Percentiles rank a stretch among this genome's conserved stretches.
Conservation (phyloP, 495 filamentous ascomycete species). For the Aspergillus olivimuriae region DNA sequence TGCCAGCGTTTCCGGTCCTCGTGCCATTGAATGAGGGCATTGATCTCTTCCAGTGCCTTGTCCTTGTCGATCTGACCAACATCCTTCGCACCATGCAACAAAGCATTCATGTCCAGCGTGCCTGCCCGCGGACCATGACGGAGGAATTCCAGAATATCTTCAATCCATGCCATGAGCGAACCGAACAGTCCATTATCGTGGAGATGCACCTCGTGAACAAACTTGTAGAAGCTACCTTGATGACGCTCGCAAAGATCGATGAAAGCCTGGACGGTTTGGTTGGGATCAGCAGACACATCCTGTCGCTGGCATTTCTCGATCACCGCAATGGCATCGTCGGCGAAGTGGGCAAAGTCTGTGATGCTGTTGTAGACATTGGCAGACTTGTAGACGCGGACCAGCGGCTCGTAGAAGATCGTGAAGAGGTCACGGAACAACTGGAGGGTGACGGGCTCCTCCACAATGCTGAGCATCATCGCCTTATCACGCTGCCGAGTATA, state of each 20-base stretch:
- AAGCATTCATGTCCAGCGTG: conserved; percentile 86
- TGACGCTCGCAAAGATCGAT: conserved; percentile 95
- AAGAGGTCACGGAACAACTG: conserved; percentile 94
- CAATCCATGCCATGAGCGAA: conserved; percentile 93
- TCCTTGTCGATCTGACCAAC: conserved; percentile 60
- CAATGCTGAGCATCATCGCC: conserved; percentile 91
- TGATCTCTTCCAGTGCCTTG: conserved; percentile 72
- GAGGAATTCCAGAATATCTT: conserved; percentile 92
- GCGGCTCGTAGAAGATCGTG: conserved; percentile 97
- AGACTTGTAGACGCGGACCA: conserved; percentile 95
- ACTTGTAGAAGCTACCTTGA: conserved; percentile 96
- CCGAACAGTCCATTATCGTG: conserved; percentile 97
- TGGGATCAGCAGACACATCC: conserved; percentile 89
- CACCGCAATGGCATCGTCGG: conserved; percentile 84
- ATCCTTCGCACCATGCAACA: conserved; percentile 73
- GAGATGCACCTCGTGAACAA: conserved; percentile 95
- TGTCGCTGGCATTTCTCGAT: conserved; percentile 86
- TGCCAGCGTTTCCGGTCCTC: conserved; percentile 95
- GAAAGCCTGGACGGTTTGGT: conserved; percentile 97
- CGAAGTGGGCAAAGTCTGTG: conserved; percentile 89
- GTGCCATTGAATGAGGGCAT: conserved; percentile 86
- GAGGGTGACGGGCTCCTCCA: conserved; percentile 90
- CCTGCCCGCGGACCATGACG: conserved; percentile 72
- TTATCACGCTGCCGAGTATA: conserved; percentile 91
- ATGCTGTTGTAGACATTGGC: conserved; percentile 96